Evolutionary conservation across 2,329 filamentous ascomycete species (phyloP).

Genomic region (Gliomastix tumulicola): DNA sequence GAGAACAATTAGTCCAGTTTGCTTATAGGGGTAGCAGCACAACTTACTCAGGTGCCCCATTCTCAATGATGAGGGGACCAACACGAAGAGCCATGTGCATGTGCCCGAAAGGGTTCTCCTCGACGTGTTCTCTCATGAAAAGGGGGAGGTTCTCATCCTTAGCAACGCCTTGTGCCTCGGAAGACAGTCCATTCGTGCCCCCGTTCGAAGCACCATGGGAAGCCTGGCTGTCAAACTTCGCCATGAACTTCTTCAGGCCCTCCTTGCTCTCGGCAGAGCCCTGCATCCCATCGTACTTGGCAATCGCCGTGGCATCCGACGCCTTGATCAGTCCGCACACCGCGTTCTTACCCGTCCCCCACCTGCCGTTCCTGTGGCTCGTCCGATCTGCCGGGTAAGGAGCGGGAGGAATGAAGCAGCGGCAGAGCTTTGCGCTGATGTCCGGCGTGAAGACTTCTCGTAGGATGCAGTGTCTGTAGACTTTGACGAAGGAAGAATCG

Average conservation of each 20-base stretch:
- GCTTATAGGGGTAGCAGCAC: accelerated
- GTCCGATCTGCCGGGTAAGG: too few species aligned
- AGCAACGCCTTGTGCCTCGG: background rate
- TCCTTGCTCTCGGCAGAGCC: slow-evolving; percentile 2
- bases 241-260: background rate
- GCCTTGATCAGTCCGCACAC: slow-evolving; percentile 9
- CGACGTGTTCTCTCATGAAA: slow-evolving; percentile 17
- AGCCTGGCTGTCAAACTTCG: background rate
- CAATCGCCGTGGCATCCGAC: slow-evolving; percentile 12
- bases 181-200: too few species aligned
- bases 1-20: background rate
- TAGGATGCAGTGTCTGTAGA: too few species aligned
- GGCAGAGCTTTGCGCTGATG: slow-evolving; percentile 15
- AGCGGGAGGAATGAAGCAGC: slow-evolving; percentile 12
- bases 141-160: slow-evolving; percentile 16
- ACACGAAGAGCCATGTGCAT: slow-evolving; percentile 31
- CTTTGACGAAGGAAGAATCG: too few species aligned
- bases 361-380: too few species aligned
- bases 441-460: slow-evolving; percentile 13
- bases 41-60: slow-evolving; percentile 26
- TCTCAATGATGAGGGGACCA: slow-evolving; percentile 30
- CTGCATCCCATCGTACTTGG: slow-evolving; percentile 16
- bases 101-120: slow-evolving; percentile 27
- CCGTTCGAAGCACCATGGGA: too few species aligned
- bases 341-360: too few species aligned